These are phyloP conservation scores for Beta vulgaris DNA, from an alignment of 148 eudicot genomes.

Conservation along the genomic window DNA sequence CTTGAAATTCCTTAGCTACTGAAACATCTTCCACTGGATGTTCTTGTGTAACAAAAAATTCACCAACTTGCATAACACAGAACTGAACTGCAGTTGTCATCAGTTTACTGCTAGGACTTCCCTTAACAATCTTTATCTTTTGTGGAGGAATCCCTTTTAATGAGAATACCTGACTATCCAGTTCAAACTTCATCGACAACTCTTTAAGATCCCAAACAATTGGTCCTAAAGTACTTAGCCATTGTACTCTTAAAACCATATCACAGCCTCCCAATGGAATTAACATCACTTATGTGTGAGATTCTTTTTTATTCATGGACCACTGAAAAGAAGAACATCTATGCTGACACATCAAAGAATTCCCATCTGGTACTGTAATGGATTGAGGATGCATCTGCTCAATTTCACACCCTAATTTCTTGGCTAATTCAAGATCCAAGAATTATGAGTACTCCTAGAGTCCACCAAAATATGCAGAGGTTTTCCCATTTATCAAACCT, in stretches of 20 bases:
- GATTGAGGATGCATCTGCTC: not conserved
- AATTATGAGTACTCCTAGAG: not conserved
- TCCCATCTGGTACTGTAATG: not conserved
- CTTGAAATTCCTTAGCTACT: too few relatives aligned
- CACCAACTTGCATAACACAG: too few relatives aligned
- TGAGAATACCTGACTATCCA: not conserved
- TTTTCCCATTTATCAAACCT: not conserved
- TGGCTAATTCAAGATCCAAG: not conserved
- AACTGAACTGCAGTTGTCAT: too few relatives aligned
- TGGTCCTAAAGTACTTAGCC: not conserved
- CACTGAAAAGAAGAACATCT: not conserved
- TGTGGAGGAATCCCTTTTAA: not conserved
- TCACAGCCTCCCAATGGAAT: not conserved
- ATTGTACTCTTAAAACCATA: conserved; percentile 1
- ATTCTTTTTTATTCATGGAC: not conserved
- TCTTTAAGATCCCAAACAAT: not conserved
- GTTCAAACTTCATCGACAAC: not conserved
- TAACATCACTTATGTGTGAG: not conserved
- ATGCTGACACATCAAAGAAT: too few relatives aligned
- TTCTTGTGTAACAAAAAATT: too few relatives aligned
- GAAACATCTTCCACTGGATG: too few relatives aligned
- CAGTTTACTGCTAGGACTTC: too few relatives aligned
- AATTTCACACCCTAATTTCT: not conserved
- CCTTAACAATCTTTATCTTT: too few relatives aligned
- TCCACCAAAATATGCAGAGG: not conserved